Percentiles rank a stretch among this genome's conserved stretches.
Conservation (phyloP, 768 basidiomycete species). For the Macrolepiota albuminosa region DNA sequence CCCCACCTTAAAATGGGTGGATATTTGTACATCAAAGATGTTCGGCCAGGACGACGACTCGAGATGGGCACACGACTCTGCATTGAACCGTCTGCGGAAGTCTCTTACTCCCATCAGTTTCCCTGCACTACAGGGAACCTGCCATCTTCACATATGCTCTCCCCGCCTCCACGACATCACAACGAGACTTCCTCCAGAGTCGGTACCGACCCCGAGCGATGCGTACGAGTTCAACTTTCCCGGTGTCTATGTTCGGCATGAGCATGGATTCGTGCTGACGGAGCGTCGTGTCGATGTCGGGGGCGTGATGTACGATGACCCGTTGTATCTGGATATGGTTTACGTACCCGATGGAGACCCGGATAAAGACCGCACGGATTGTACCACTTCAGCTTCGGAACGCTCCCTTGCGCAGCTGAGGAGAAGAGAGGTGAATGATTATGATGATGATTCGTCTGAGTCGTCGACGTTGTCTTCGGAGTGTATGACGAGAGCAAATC, state of each 20-base stretch:
- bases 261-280: background rate
- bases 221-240: background rate
- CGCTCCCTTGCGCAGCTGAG: slow-evolving; percentile 3
- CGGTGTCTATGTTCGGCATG: slow-evolving; percentile 2
- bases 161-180: slow-evolving; percentile 5
- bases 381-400: slow-evolving; percentile 1
- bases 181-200: slow-evolving; percentile 1
- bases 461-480: background rate
- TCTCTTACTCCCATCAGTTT: background rate
- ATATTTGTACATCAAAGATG: slow-evolving; percentile 8
- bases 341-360: background rate
- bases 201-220: background rate
- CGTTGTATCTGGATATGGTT: background rate
- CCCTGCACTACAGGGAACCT: slow-evolving; percentile 2
- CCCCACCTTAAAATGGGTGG: slow-evolving; percentile 10
- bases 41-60: slow-evolving; percentile 1
- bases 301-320: background rate
- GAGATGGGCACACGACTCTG: background rate
- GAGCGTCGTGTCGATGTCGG: slow-evolving; percentile 1
- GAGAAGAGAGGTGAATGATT: background rate
- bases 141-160: slow-evolving; percentile 4
- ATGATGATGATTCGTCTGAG: background rate
- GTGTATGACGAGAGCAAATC: background rate
- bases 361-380: background rate
- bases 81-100: background rate